phyloP scores from a whole-genome alignment of 805 yeast genomes.

The Wickerhamiella musiphila region DNA sequence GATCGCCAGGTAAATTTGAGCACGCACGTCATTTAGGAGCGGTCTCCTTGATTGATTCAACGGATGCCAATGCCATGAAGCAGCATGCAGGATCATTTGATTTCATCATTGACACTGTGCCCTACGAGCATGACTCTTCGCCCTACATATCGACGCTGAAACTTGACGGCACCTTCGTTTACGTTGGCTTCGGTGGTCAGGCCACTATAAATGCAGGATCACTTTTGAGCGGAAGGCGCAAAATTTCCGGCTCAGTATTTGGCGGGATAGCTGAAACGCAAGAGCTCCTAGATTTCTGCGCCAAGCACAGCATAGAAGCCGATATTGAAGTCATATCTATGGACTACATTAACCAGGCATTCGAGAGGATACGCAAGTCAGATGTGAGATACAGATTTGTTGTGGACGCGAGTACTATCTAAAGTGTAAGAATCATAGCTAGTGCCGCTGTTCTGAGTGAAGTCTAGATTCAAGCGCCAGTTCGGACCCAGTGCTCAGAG shows the following conservation, averaged over 20 bases:
- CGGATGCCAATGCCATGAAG: conserved; percentile 24
- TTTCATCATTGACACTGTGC: conserved; percentile 35
- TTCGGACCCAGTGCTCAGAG: too few species aligned
- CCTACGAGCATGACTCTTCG: conserved; percentile 32
- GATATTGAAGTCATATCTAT: conserved; percentile 47
- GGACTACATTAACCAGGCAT: conserved; percentile 11
- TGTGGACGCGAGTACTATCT: too few species aligned
- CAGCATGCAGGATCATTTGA: conserved; percentile 26
- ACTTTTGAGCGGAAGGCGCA: conserved; percentile 29
- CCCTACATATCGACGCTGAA: conserved; percentile 34
- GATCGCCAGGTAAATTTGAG: conserved; percentile 32
- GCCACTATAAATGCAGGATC: conserved; percentile 32
- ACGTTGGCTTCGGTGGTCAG: conserved; percentile 45
- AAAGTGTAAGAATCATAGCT: too few species aligned
- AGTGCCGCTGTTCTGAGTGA: too few species aligned
- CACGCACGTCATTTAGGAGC: conserved; percentile 42
- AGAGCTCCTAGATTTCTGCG: conserved; percentile 49
- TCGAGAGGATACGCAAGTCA: conserved; percentile 5
- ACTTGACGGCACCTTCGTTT: conserved; percentile 40
- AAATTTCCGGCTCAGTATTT: conserved; percentile 31
- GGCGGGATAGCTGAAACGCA: conserved; percentile 48
- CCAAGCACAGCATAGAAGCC: conserved; percentile 38
- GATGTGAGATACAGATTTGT: conserved; percentile 12
- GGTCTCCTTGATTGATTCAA: conserved; percentile 36
- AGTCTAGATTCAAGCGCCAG: too few species aligned